Conservation (phyloP, 805 yeast species). For the Wickerhamiella kazuoi region DNA sequence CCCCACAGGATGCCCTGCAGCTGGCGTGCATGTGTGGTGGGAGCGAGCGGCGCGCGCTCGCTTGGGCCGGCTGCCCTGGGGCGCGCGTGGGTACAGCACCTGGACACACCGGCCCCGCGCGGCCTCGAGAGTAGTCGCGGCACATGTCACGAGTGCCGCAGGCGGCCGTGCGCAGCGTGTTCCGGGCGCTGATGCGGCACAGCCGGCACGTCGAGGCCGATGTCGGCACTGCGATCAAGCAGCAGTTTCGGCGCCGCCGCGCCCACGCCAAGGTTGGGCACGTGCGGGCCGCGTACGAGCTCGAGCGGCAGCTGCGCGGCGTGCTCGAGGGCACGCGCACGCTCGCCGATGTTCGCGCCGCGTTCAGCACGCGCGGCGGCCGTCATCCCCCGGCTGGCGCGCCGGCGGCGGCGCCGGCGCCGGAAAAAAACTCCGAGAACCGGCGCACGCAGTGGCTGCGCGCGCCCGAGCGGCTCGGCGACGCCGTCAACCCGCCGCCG, state of each 20-base stretch:
- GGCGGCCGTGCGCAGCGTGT: neutral
- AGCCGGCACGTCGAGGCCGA: neutral
- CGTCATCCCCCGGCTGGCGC: neutral
- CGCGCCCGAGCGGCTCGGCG: conserved; percentile 10
- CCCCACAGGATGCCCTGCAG: no score
- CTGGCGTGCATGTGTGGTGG: no score
- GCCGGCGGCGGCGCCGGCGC: neutral
- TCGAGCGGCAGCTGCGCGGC: conserved; percentile 8
- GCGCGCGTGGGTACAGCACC: no score
- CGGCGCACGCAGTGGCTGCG: conserved; percentile 6
- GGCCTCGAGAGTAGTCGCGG: no score
- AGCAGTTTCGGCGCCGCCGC: conserved; percentile 5
- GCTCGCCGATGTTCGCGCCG: neutral
- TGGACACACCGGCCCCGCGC: no score
- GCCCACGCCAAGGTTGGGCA: conserved; percentile 6
- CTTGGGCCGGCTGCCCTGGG: no score
- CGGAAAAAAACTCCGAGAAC: neutral
- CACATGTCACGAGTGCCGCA: no score
- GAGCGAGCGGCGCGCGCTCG: no score
- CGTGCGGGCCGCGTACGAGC: conserved; percentile 6
- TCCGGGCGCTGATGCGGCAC: neutral
- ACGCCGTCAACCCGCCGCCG: conserved; percentile 11
- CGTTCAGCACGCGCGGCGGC: neutral
- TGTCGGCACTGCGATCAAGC: neutral
- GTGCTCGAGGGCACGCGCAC: conserved; percentile 4